phyloP scores from a whole-genome alignment of 257 asterid genomes.

The Scutellaria barbata region DNA sequence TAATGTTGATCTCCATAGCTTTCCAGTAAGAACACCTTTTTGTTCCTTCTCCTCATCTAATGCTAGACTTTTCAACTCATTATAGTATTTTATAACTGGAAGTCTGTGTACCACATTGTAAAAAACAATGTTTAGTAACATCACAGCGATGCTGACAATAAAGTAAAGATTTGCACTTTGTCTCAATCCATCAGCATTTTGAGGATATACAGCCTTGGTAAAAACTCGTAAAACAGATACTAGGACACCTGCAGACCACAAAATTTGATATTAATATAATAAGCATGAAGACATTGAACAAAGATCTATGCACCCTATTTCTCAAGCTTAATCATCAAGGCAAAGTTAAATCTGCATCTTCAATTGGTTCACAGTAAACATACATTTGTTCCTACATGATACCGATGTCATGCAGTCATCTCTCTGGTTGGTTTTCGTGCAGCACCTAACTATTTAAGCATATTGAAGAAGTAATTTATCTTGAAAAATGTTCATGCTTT shows the following conservation, averaged over 20 bases:
- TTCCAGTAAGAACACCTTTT: conserved; percentile 67
- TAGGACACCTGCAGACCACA: conserved; percentile 71
- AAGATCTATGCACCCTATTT: not conserved
- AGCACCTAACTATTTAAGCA: not conserved
- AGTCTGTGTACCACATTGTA: conserved; percentile 77
- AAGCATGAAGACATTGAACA: conserved; percentile 13
- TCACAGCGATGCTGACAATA: conserved; percentile 67
- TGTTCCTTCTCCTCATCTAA: conserved; percentile 66
- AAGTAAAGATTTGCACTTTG: conserved; percentile 91
- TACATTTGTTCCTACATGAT: conserved; percentile 16
- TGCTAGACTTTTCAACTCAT: conserved; percentile 67
- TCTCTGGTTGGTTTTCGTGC: not conserved
- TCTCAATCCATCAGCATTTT: conserved; percentile 79
- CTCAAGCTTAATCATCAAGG: conserved; percentile 19
- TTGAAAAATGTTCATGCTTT: not conserved
- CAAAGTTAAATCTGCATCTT: not conserved
- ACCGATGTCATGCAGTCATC: conserved; percentile 11
- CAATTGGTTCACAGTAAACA: not conserved
- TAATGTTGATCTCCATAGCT: conserved; percentile 68
- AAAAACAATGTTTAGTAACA: conserved; percentile 71
- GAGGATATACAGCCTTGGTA: conserved; percentile 85
- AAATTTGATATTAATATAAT: conserved; percentile 14
- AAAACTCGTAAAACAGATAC: conserved; percentile 73
- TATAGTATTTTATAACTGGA: conserved; percentile 78
- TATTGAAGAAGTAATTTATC: conserved; percentile 9